Evolutionary conservation across 108 stramenopile genomes (phyloP), one percentile per base, ranked within the genome.

Genomic region (Fistulifera solaris): DNA sequence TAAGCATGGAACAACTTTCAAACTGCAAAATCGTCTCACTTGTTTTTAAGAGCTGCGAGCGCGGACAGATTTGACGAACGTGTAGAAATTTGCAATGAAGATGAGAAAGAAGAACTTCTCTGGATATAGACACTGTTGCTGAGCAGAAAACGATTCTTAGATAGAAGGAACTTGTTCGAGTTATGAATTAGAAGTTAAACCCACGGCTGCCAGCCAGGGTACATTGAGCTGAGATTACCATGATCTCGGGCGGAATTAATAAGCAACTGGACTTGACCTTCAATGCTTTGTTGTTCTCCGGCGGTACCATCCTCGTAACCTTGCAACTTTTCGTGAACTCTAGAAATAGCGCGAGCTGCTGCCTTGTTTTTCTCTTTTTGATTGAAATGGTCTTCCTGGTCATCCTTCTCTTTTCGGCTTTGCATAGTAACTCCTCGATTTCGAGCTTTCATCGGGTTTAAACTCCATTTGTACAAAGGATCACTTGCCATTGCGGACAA

Each of bases 201-300:
- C 96, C 96, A 99, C 1, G 95, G 85, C n/a, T 78, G 70, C 96
- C 98, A 98, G 11, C 98, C 98, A 35, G 50, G 52, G 59, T 76
- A 99, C 56, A 97, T 66, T 24, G 52, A 54, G 62, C 83, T 83
- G 27, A 99, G 55, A 27, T 97, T 95, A 28, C 92, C 83, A 22
- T 78, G 75, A 49, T 96, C 93, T 49, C 76, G 62, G 13, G 98
- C 98, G 50, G 90, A 85, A 52, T 95, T 93, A 59, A 99, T 96
- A 41, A 98, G 61, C 22, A 94, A 53, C 38, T 88, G 83, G 24
- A 99, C 96, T 52, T 98, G 96, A n/a, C 94, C 96, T 38, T 83
- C 89, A 23, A 96, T 81, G 50, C 80, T 87, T 65, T 96, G 93
- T 40, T 81, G 83, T 55, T 95, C 94, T 11, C 93, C 89, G 18